Evolutionary conservation across 352 stramenopile species (phyloP), one percentile per base, ranked within the genome.

Genomic region (Pythium plurisporium): DNA sequence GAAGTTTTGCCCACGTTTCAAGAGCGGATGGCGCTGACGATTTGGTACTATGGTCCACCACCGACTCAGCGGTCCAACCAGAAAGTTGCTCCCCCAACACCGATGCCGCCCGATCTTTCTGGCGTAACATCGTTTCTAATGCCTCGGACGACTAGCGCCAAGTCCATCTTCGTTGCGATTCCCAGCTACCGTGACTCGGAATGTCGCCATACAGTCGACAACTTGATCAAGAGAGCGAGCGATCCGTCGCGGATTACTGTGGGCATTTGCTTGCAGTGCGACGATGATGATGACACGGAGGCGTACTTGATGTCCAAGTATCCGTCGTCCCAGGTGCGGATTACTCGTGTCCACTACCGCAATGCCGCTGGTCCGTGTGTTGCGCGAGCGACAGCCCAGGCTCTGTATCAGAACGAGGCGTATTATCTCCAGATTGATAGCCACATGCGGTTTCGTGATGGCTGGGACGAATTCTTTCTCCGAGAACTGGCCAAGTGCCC

Each of bases 381-480:
- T 29, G 94, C 95, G 29, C 79, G 95, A 29, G 65, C 74, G 30
- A 65, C 90, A 5, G 78, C 79, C 10, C 88, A 97, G 67, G 68
- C 68, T 20, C 65, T 98, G 2, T 96, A 81, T 64, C 45, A 74
- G 17, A 80, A 73, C 23, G 93, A 98, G 65, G 36, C 76, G 12
- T 98, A 91, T 65, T 79, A 97, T 31, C 78, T 98, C 5, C 93
- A 98, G 66, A 96, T 98, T 60, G 95, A 98, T 67, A 97, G 91
- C 51, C 95, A 98, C 71, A 98, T 97, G 81, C 79, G 91, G 1
- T 82, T 93, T 36, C 75, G 75, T 7, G 49, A 45, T 12, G 70
- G 76, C 17, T 98, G 94, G 94, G 95, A 98, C 65, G 68, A 56
- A 10, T 97, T 91, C 51, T 63, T 98, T 38, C 86, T 98, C 49